Evolutionary conservation across 2,329 filamentous ascomycete genomes (phyloP).

Genomic region (Blumeria graminis): DNA sequence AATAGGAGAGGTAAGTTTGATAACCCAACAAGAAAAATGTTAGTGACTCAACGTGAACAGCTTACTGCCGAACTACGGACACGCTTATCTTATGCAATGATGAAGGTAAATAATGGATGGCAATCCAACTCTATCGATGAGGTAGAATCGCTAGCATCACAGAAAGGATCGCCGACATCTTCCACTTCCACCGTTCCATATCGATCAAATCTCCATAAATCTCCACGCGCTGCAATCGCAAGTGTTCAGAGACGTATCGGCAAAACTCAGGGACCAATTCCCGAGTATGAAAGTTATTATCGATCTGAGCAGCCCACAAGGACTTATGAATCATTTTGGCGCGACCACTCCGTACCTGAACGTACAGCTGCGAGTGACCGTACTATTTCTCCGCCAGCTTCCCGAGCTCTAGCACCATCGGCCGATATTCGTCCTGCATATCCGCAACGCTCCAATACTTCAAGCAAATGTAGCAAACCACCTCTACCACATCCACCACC

Average conservation of each 20-base stretch:
- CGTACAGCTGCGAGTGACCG: constrained; percentile 13
- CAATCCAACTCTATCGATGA: constrained; percentile 56
- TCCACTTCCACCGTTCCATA: constrained; percentile 30
- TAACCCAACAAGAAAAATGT: not conserved
- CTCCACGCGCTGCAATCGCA: constrained; percentile 22
- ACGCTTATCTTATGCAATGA: constrained; percentile 74
- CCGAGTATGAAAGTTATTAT: constrained; percentile 15
- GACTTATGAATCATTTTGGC: constrained; percentile 23
- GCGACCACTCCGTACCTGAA: constrained; percentile 17
- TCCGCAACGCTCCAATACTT: constrained; percentile 11
- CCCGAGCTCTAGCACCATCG: constrained; percentile 16
- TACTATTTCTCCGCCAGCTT: constrained; percentile 9
- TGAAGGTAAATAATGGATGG: constrained; percentile 82
- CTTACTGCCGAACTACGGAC: constrained; percentile 43
- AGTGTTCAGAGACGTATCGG: constrained; percentile 14
- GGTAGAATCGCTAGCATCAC: constrained; percentile 50
- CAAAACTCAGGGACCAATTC: constrained; percentile 5
- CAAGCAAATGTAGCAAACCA: constrained; percentile 5
- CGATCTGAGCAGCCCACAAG: constrained; percentile 13
- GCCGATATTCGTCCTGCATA: constrained; percentile 16
- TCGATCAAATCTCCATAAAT: constrained; percentile 27
- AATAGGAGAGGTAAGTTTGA: constrained; percentile 44
- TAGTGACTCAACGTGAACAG: constrained; percentile 9
- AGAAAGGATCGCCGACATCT: constrained; percentile 37
- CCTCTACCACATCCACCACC: constrained; percentile 5